These are phyloP conservation scores for Thermochaetoides dissita DNA, from an alignment of 2,329 filamentous ascomycete genomes.

Conservation along the genomic window DNA sequence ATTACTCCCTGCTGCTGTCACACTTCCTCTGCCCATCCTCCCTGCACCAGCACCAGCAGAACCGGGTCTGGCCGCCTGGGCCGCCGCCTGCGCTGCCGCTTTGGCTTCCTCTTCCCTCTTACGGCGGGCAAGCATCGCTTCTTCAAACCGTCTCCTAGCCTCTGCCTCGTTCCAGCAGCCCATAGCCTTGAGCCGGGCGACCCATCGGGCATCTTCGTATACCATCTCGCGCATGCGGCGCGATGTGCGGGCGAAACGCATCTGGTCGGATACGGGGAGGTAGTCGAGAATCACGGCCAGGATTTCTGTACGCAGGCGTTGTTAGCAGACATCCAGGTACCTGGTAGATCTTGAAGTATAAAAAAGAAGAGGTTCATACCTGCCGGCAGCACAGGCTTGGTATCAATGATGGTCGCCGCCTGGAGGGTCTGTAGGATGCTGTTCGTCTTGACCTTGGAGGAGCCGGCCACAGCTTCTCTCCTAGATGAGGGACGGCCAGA, in stretches of 20 bases:
- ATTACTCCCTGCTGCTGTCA: no score
- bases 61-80: slow-evolving; percentile 11
- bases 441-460: neutral
- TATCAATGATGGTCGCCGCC: slow-evolving; percentile 65
- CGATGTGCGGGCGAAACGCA: slow-evolving; percentile 73
- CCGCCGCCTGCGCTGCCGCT: slow-evolving; percentile 4
- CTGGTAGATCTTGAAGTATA: neutral
- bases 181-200: slow-evolving; percentile 72
- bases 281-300: slow-evolving; percentile 80
- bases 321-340: neutral
- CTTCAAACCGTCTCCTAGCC: slow-evolving; percentile 67
- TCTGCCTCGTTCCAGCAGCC: slow-evolving; percentile 84
- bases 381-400: slow-evolving; percentile 67
- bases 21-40: neutral
- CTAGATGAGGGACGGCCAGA: no score
- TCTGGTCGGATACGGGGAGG: slow-evolving; percentile 69
- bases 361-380: slow-evolving; percentile 36
- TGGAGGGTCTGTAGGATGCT: slow-evolving; percentile 64
- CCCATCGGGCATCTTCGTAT: slow-evolving; percentile 94
- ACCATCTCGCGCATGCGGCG: slow-evolving; percentile 92
- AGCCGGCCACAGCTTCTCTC: no score
- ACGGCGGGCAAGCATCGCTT: slow-evolving; percentile 32
- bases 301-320: slow-evolving; percentile 48
- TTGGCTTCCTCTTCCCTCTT: neutral
- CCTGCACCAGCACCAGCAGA: slow-evolving; percentile 6